Evolutionary conservation across 345 rosid species (phyloP), one percentile per base, ranked within the genome.

Genomic region (Linum tenue): DNA sequence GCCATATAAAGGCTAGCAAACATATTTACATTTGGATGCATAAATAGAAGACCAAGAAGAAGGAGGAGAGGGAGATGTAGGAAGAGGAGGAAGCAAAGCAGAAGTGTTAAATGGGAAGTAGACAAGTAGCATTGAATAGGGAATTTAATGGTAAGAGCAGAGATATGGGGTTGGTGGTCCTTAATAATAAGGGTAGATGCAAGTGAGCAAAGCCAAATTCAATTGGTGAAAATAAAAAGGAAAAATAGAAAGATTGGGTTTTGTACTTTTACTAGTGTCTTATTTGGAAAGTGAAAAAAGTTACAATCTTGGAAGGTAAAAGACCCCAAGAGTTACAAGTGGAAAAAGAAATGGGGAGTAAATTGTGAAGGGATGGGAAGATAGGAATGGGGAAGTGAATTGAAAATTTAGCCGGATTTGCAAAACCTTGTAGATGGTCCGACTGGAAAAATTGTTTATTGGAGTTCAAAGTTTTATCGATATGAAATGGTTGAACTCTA

Each of bases 151-250:
- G 71, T 0, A 39, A 67, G 56, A 65, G 7, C 59, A 67, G 62
- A 14, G 44, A n/a, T 56, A 40, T 74, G 76, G 77, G 44, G 64
- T 51, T 39, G 70, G 70, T 68, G 76, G 79, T 66, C 76, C 80
- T 57, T 22, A 22, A 41, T 41, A 8, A 41, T 8, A 4, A 56
- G 42, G 58, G 15, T 2, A 42, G 68, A 36, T 42, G 44, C 36
- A 7, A 44, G 38, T 68, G 59, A n/a, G 2, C 9, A 9, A 9
- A 48, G 53, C 53, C 15, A 48, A 48, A 48, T 4, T 7, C 11
- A 48, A 48, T 48, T 48, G 53, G 6, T 5, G 50, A 43, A 43
- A 22, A 22, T 22, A 22, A 22, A 22, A 22, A 22, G 31, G 31
- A 22, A 22, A 22, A 22, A 22, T 22, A 22, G 31, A 22, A 22